phyloP scores from a whole-genome alignment of 441 rosid species.

The Croton setiger region DNA sequence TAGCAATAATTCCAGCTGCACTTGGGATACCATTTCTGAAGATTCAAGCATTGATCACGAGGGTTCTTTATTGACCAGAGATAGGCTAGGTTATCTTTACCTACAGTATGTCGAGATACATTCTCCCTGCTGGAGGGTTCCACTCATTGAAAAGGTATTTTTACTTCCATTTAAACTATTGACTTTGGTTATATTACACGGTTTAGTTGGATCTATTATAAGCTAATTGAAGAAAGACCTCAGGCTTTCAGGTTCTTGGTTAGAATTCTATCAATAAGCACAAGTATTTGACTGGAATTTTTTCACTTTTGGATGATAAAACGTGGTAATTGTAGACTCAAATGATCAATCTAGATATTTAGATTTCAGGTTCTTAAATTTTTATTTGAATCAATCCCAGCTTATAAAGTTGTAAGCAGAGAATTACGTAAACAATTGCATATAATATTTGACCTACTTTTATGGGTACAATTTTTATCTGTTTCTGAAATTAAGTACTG shows the following conservation, averaged over 20 bases:
- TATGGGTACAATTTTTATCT: no score
- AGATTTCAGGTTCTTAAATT: no score
- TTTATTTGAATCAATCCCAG: no score
- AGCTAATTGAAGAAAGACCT: background rate
- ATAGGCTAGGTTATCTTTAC: conserved; percentile 52
- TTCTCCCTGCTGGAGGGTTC: conserved; percentile 59
- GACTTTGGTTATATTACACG: background rate
- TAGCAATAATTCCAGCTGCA: conserved; percentile 57
- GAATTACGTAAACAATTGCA: no score
- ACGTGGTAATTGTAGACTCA: background rate
- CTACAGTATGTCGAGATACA: conserved; percentile 48
- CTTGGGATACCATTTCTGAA: conserved; percentile 65
- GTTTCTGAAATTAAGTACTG: no score
- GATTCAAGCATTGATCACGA: conserved; percentile 51
- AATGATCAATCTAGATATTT: no score
- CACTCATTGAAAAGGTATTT: conserved; percentile 57
- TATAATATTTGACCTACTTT: no score
- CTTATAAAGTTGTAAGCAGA: no score
- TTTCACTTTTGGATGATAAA: background rate
- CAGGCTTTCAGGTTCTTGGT: background rate
- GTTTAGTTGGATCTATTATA: background rate
- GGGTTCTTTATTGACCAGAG: conserved; percentile 20
- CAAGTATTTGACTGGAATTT: background rate
- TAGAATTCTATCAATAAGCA: background rate
- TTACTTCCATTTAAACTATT: background rate